phyloP scores from a whole-genome alignment of 352 stramenopile genomes.

The Phytophthora colocasiae region DNA sequence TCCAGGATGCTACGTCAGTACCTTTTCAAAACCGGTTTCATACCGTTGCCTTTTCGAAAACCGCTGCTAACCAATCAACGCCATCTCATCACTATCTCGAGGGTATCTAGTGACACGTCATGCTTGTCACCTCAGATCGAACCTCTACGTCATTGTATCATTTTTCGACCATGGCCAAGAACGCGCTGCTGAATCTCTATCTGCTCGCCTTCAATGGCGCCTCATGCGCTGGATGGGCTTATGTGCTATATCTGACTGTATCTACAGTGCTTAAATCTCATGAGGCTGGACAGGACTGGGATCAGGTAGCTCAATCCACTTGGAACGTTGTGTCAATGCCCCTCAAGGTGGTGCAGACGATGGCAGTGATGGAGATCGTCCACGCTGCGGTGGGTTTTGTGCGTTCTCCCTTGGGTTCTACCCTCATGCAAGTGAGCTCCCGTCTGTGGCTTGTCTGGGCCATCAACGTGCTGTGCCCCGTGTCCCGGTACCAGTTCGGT shows the following conservation, averaged over 20 bases:
- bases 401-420: constrained; percentile 94
- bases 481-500: constrained; percentile 81
- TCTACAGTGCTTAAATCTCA: constrained; percentile 52
- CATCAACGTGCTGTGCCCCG: constrained; percentile 91
- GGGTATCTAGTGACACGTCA: constrained; percentile 2
- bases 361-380: constrained; percentile 96
- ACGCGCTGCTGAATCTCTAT: constrained; percentile 73
- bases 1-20: constrained; percentile 9
- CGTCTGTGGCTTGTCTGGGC: constrained; percentile 94
- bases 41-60: constrained; percentile 2
- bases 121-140: constrained; percentile 25
- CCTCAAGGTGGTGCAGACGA: constrained; percentile 92
- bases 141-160: constrained; percentile 35
- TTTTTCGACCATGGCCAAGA: constrained; percentile 63
- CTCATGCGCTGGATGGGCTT: constrained; percentile 75
- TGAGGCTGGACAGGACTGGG: constrained; percentile 60
- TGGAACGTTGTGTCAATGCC: constrained; percentile 66
- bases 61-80: constrained; percentile 24
- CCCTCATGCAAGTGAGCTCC: constrained; percentile 92
- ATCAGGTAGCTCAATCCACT: constrained; percentile 49
- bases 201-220: constrained; percentile 77
- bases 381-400: constrained; percentile 96
- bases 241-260: constrained; percentile 73
- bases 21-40: constrained; percentile 5
- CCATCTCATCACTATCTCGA: background rate